A percentile compares a stretch with the other conserved stretches of the same genome.
Evolutionary conservation across 345 rosid species (phyloP).

Genomic region (Acer campestre): DNA sequence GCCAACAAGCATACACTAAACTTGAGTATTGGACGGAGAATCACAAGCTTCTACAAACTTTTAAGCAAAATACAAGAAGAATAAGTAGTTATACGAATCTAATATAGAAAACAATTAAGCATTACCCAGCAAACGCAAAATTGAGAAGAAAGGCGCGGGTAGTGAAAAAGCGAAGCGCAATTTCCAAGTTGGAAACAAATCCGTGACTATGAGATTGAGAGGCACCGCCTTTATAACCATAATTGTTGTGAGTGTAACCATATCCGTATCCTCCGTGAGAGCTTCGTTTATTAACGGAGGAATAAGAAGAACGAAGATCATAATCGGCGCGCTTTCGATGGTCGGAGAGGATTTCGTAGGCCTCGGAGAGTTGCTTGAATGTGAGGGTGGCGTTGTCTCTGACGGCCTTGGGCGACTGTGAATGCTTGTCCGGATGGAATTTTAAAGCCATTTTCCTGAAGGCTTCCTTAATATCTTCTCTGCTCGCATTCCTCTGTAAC

Average conservation of each 20-base stretch:
- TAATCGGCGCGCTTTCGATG: conserved; percentile 73
- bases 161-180: conserved; percentile 56
- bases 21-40: too few species aligned
- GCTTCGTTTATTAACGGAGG: conserved; percentile 21
- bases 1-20: too few species aligned
- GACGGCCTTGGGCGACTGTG: conserved; percentile 57
- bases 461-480: conserved; percentile 80
- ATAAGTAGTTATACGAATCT: too few species aligned
- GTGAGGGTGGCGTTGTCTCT: conserved; percentile 55
- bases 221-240: conserved; percentile 10
- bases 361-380: conserved; percentile 86
- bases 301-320: conserved; percentile 33
- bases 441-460: conserved; percentile 69
- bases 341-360: conserved; percentile 68
- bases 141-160: conserved; percentile 74
- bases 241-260: neutral
- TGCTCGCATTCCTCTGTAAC: conserved; percentile 58
- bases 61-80: too few species aligned
- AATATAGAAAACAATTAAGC: too few species aligned
- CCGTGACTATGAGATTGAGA: conserved; percentile 4
- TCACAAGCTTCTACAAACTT: too few species aligned
- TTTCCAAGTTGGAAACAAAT: conserved; percentile 31
- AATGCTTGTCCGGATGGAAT: conserved; percentile 87
- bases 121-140: conserved; percentile 68
- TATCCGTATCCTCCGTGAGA: conserved; percentile 12